phyloP scores from a whole-genome alignment of 768 basidiomycete species.

The Lactifluus subvellereus region DNA sequence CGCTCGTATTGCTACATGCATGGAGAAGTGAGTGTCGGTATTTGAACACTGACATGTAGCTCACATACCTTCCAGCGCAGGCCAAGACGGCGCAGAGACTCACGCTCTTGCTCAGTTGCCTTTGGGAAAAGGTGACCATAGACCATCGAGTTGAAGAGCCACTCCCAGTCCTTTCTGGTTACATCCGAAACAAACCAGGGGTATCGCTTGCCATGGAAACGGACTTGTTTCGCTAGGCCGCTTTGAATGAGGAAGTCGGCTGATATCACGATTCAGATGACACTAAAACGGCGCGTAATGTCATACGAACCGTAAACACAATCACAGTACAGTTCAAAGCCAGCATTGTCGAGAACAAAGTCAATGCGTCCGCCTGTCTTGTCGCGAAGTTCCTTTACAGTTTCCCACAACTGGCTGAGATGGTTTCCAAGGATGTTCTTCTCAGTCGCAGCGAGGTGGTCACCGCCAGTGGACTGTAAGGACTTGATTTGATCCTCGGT shows the following conservation, averaged over 20 bases:
- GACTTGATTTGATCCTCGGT: slow-evolving; percentile 95
- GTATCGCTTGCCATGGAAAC: slow-evolving; percentile 94
- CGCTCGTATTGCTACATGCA: slow-evolving; percentile 75
- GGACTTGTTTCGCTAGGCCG: slow-evolving; percentile 76
- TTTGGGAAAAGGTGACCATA: slow-evolving; percentile 90
- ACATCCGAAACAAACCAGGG: slow-evolving; percentile 95
- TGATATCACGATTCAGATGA: slow-evolving; percentile 27
- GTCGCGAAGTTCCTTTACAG: slow-evolving; percentile 51
- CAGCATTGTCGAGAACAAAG: slow-evolving; percentile 85
- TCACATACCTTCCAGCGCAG: slow-evolving; percentile 76
- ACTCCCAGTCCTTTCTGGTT: slow-evolving; percentile 90
- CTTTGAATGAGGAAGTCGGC: slow-evolving; percentile 94
- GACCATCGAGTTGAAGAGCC: slow-evolving; percentile 83
- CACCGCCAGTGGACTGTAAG: slow-evolving; percentile 95
- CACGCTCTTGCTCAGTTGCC: slow-evolving; percentile 70
- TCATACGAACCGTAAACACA: slow-evolving; percentile 66
- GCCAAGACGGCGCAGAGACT: slow-evolving; percentile 75
- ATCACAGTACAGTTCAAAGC: slow-evolving; percentile 83
- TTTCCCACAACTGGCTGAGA: slow-evolving; percentile 63
- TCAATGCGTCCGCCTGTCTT: slow-evolving; percentile 36
- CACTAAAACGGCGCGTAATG: not conserved
- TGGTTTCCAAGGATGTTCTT: slow-evolving; percentile 95
- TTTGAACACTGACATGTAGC: not conserved
- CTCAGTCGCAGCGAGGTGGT: slow-evolving; percentile 89
- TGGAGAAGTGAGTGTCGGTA: slow-evolving; percentile 5